Evolutionary conservation across 1,139 yeast species (phyloP).

Genomic region (Trichomonascaceae sp.): DNA sequence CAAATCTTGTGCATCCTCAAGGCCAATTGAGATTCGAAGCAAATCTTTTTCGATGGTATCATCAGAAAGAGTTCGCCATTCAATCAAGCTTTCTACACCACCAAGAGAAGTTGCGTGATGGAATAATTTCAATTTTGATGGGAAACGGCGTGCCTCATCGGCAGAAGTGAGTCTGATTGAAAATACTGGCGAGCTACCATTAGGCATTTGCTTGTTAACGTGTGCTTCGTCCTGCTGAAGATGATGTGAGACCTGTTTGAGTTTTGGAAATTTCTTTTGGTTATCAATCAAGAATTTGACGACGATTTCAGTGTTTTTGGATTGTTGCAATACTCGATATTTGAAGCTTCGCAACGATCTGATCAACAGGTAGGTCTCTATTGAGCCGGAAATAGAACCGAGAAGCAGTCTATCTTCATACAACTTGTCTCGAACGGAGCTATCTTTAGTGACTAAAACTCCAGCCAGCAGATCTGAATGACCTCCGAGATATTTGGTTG

Average conservation of each 20-base stretch:
- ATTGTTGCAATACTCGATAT: constrained; percentile 61
- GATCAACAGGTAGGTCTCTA: constrained; percentile 67
- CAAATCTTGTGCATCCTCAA: constrained; percentile 67
- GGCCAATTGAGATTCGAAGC: constrained; percentile 72
- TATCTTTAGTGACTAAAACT: constrained; percentile 56
- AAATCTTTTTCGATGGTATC: constrained; percentile 47
- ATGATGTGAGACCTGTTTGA: constrained; percentile 58
- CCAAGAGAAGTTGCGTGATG: constrained; percentile 91
- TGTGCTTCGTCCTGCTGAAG: constrained; percentile 64
- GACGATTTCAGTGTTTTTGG: constrained; percentile 54
- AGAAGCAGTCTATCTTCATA: constrained; percentile 56
- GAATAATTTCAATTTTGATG: constrained; percentile 62
- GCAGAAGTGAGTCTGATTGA: constrained; percentile 49
- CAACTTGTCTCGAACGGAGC: constrained; percentile 41
- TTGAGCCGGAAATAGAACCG: constrained; percentile 73
- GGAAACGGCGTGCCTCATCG: constrained; percentile 56
- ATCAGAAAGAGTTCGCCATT: constrained; percentile 84
- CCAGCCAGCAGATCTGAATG: constrained; percentile 92
- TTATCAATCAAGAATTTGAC: constrained; percentile 55
- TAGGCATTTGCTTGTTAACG: constrained; percentile 57
- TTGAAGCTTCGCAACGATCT: constrained; percentile 79
- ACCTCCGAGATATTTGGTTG: constrained; percentile 88
- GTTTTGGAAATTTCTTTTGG: constrained; percentile 41
- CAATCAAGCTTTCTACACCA: constrained; percentile 87
- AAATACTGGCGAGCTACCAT: constrained; percentile 73